Conservation (phyloP, 768 basidiomycete species). For the Lactarius hatsudake region DNA sequence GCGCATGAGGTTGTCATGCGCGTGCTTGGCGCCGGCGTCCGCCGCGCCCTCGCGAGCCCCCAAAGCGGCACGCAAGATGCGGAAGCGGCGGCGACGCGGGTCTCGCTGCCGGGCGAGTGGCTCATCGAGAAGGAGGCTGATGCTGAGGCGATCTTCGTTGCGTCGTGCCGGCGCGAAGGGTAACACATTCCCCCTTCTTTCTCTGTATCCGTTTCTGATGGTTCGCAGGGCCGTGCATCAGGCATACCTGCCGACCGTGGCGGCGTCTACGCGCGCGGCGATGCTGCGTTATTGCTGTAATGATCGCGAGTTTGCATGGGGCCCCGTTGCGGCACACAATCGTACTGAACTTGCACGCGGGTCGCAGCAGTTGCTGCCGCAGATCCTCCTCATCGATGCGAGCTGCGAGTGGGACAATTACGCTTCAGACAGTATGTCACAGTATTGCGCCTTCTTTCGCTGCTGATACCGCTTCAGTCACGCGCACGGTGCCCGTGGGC, state of each 20-base stretch:
- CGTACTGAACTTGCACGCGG: slow-evolving; percentile 44
- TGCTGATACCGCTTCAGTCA: slow-evolving; percentile 38
- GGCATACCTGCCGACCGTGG: slow-evolving; percentile 92
- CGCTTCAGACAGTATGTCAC: slow-evolving; percentile 54
- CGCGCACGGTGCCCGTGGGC: slow-evolving; percentile 86
- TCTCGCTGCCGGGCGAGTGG: slow-evolving; percentile 77
- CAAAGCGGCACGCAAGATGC: slow-evolving; percentile 38
- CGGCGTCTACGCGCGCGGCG: slow-evolving; percentile 79
- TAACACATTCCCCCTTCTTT: slow-evolving; percentile 31
- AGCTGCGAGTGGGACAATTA: slow-evolving; percentile 86
- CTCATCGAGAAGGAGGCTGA: slow-evolving; percentile 89
- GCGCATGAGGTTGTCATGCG: slow-evolving; percentile 94
- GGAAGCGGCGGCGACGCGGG: slow-evolving; percentile 31
- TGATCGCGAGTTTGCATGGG: slow-evolving; percentile 83
- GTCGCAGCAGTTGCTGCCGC: slow-evolving; percentile 48
- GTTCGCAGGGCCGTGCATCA: slow-evolving; percentile 68
- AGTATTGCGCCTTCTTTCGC: slow-evolving; percentile 15
- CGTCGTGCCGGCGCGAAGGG: slow-evolving; percentile 87
- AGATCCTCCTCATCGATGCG: slow-evolving; percentile 89
- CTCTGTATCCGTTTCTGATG: neutral
- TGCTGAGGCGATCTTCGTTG: slow-evolving; percentile 91
- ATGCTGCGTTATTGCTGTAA: slow-evolving; percentile 96
- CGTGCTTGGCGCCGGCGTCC: slow-evolving; percentile 73
- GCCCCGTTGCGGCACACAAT: slow-evolving; percentile 61
- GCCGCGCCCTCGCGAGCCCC: slow-evolving; percentile 29